Evolutionary conservation across 176 grass and related monocot genomes (phyloP).

Genomic region (Lolium rigidum): DNA sequence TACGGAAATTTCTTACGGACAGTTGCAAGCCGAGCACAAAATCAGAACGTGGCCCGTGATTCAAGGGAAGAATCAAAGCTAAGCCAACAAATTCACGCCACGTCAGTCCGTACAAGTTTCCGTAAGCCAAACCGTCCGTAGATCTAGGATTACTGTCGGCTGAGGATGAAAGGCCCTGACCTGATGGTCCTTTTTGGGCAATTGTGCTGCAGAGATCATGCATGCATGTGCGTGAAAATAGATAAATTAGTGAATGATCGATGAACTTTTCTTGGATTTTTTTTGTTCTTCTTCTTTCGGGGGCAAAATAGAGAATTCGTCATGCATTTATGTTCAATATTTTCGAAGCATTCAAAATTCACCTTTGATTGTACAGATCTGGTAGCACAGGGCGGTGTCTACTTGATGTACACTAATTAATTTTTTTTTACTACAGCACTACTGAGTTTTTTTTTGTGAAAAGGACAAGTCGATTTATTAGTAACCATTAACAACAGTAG

Average conservation of each 20-base stretch:
- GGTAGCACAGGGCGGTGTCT: background rate
- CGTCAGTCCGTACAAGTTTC: too few relatives aligned
- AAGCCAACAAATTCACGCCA: too few relatives aligned
- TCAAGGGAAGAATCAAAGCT: too few relatives aligned
- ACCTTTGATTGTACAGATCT: background rate
- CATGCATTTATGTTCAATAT: background rate
- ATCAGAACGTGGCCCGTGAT: too few relatives aligned
- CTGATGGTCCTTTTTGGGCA: constrained; percentile 14
- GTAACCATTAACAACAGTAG: too few relatives aligned
- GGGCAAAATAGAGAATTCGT: background rate
- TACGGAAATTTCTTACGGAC: too few relatives aligned
- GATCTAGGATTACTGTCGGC: too few relatives aligned
- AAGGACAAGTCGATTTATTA: too few relatives aligned
- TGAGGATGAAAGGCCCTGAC: background rate
- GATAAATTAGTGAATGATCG: background rate
- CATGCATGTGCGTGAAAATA: constrained; percentile 21
- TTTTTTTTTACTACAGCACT: too few relatives aligned
- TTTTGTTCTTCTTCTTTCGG: background rate
- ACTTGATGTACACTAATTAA: background rate
- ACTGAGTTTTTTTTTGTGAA: too few relatives aligned
- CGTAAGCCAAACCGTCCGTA: too few relatives aligned
- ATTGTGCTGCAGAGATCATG: background rate
- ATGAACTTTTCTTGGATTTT: background rate
- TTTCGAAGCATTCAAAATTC: background rate
- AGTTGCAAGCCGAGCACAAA: too few relatives aligned